A percentile compares a stretch with the other conserved stretches of the same genome.
Conservation (phyloP, 1,284 basidiomycete genomes). For the Ceratobasidium sp. region DNA sequence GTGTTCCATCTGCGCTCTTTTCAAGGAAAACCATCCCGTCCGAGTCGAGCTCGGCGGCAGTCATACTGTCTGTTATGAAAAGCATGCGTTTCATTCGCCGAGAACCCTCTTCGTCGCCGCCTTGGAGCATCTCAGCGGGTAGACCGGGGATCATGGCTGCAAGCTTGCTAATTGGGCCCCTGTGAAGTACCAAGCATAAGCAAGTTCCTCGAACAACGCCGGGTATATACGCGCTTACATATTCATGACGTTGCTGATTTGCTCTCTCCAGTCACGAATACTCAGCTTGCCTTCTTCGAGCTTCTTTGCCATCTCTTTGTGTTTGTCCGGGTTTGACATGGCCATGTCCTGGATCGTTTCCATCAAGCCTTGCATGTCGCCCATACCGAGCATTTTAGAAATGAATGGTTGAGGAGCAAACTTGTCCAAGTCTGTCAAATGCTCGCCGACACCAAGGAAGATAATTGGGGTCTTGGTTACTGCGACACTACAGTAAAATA, state of each 20-base stretch:
- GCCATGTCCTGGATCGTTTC: conserved; percentile 98
- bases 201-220: neutral
- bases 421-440: conserved; percentile 93
- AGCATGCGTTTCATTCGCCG: conserved; percentile 97
- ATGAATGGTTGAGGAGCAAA: conserved; percentile 98
- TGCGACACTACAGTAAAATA: conserved; percentile 77
- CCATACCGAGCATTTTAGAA: conserved; percentile 94
- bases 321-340: conserved; percentile 91
- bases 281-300: conserved; percentile 96
- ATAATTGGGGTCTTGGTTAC: conserved; percentile 98
- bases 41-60: conserved; percentile 91
- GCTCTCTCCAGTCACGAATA: conserved; percentile 97
- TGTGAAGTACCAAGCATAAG: conserved; percentile 53
- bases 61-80: conserved; percentile 99
- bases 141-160: conserved; percentile 99
- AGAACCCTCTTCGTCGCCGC: conserved; percentile 91
- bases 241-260: conserved; percentile 97
- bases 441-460: conserved; percentile 98
- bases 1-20: conserved; percentile 83
- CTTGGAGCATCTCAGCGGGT: conserved; percentile 88
- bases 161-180: conserved; percentile 97
- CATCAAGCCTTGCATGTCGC: conserved; percentile 96
- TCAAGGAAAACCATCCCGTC: conserved; percentile 91
- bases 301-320: conserved; percentile 99
- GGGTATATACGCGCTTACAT: conserved; percentile 70